Percentiles rank a stretch among this genome's conserved stretches.
These are phyloP conservation scores for Geotrichum cucujoidarum DNA, from an alignment of 1,139 yeast genomes.

Conservation along the genomic window DNA sequence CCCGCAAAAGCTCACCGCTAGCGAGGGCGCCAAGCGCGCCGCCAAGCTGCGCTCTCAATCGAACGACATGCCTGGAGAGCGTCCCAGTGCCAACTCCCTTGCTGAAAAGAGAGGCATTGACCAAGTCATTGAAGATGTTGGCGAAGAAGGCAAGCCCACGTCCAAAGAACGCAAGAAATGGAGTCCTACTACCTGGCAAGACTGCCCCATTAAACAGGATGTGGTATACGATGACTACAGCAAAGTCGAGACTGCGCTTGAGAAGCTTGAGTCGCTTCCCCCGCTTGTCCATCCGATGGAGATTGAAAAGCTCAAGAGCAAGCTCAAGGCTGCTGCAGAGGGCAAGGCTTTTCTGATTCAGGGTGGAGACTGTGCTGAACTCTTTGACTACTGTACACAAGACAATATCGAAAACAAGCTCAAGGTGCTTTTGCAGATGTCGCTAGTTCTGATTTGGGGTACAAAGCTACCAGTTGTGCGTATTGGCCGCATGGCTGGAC, in stretches of 20 bases:
- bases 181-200: constrained; percentile 43
- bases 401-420: constrained; percentile 41
- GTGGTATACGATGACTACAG: constrained; percentile 40
- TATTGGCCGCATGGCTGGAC: constrained; percentile 45
- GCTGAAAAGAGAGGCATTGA: constrained; percentile 1
- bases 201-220: constrained; percentile 42
- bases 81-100: constrained; percentile 2
- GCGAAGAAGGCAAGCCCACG: too few species aligned
- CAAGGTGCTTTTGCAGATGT: constrained; percentile 43
- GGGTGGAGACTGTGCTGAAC: constrained; percentile 47
- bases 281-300: constrained; percentile 42
- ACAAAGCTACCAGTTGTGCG: constrained; percentile 40
- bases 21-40: constrained; percentile 38
- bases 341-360: constrained; percentile 44
- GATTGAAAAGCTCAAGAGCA: constrained; percentile 35
- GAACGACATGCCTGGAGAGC: constrained; percentile 24
- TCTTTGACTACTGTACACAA: constrained; percentile 42
- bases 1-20: constrained; percentile 36
- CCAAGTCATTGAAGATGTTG: not conserved
- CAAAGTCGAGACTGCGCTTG: constrained; percentile 38
- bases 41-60: constrained; percentile 39
- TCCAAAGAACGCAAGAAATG: constrained; percentile 27
- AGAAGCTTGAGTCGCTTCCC: constrained; percentile 41
- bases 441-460: constrained; percentile 43
- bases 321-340: constrained; percentile 40